Percentiles rank a stretch among this genome's conserved stretches.
These are phyloP conservation scores for Candida ovalis DNA, from an alignment of 805 yeast species.

Conservation along the genomic window DNA sequence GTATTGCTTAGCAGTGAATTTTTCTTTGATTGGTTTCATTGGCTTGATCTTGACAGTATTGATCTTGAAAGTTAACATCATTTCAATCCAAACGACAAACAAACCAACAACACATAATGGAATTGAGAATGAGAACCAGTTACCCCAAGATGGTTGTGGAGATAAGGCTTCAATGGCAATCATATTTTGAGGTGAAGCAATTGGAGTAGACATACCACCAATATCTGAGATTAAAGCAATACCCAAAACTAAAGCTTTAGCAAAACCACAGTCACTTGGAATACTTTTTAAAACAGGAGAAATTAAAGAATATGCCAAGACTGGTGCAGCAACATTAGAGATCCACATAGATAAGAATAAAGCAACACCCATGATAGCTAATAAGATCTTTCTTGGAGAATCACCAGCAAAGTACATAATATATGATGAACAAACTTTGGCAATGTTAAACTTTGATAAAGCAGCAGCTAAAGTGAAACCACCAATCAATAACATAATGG, in stretches of 20 bases:
- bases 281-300: conserved; percentile 43
- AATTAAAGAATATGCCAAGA: conserved; percentile 47
- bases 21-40: conserved; percentile 43
- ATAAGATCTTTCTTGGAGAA: conserved; percentile 43
- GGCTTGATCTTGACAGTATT: conserved; percentile 44
- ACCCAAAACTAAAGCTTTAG: conserved; percentile 28
- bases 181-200: conserved; percentile 53
- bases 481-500: conserved; percentile 47
- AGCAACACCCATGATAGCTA: conserved; percentile 49
- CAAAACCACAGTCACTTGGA: conserved; percentile 33
- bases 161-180: conserved; percentile 49
- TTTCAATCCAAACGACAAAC: conserved; percentile 42
- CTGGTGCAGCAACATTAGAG: conserved; percentile 55
- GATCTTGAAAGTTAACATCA: conserved; percentile 52
- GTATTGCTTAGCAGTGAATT: conserved; percentile 41
- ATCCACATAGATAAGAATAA: conserved; percentile 56
- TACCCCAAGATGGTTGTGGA: conserved; percentile 54
- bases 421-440: conserved; percentile 46
- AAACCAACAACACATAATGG: conserved; percentile 43
- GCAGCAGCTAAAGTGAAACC: conserved; percentile 56
- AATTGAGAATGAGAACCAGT: conserved; percentile 50
- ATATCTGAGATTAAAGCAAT: conserved; percentile 50
- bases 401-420: conserved; percentile 49
- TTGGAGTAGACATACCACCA: conserved; percentile 55
- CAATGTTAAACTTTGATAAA: conserved; percentile 49